A percentile compares a stretch with the other conserved stretches of the same genome.
Evolutionary conservation across 352 stramenopile genomes (phyloP).

Genomic region (Phytophthora megakarya): DNA sequence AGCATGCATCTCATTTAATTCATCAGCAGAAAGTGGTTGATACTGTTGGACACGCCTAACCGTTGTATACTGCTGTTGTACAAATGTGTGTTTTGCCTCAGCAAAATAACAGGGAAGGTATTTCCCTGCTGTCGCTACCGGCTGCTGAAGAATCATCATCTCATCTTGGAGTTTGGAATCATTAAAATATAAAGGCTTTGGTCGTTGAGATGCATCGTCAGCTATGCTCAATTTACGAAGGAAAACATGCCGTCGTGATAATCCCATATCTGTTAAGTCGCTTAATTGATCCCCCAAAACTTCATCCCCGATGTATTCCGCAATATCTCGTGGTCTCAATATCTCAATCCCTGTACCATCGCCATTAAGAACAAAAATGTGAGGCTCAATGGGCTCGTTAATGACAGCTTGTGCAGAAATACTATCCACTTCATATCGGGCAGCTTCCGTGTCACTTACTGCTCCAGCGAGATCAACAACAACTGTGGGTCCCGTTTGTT

Average conservation of each 20-base stretch:
- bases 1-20: slow-evolving; percentile 45
- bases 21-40: slow-evolving; percentile 36
- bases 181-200: slow-evolving; percentile 39
- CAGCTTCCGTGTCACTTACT: slow-evolving; percentile 52
- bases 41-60: slow-evolving; percentile 57
- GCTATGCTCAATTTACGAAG: slow-evolving; percentile 29
- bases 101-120: slow-evolving; percentile 43
- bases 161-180: slow-evolving; percentile 45
- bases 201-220: not conserved
- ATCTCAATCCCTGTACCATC: slow-evolving; percentile 72
- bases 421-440: slow-evolving; percentile 52
- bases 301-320: slow-evolving; percentile 27
- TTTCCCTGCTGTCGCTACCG: slow-evolving; percentile 53
- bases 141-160: slow-evolving; percentile 39
- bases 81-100: slow-evolving; percentile 18
- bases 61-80: slow-evolving; percentile 42
- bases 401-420: slow-evolving; percentile 69
- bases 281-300: slow-evolving; percentile 13
- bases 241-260: slow-evolving; percentile 19
- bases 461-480: slow-evolving; percentile 64
- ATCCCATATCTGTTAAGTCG: not conserved
- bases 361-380: slow-evolving; percentile 74
- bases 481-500: slow-evolving; percentile 32
- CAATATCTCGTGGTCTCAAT: slow-evolving; percentile 53
- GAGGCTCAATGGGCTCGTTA: slow-evolving; percentile 77